Evolutionary conservation across 768 basidiomycete species (phyloP).

Genomic region (Naganishia onofrii): DNA sequence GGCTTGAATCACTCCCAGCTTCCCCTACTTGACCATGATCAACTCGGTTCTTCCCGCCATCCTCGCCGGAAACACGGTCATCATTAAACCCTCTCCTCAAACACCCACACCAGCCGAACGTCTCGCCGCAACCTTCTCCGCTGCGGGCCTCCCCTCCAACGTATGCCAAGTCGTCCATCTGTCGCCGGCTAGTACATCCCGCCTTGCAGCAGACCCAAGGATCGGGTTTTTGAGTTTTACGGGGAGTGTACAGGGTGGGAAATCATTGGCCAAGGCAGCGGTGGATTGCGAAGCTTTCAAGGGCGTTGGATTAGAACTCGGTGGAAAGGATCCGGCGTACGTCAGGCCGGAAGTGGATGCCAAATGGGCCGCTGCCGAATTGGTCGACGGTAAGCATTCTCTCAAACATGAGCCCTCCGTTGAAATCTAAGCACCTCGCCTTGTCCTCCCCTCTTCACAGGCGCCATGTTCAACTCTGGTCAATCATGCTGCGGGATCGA

Average conservation of each 20-base stretch:
- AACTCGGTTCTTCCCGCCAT: conserved; percentile 91
- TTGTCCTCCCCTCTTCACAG: conserved; percentile 52
- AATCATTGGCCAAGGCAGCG: conserved; percentile 69
- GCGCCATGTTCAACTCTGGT: conserved; percentile 93
- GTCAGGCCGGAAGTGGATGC: conserved; percentile 83
- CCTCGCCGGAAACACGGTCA: conserved; percentile 79
- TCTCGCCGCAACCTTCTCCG: conserved; percentile 65
- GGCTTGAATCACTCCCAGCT: conserved; percentile 56
- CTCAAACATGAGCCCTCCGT: too few relatives aligned
- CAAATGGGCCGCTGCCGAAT: conserved; percentile 73
- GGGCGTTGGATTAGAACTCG: conserved; percentile 85
- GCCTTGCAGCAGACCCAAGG: conserved; percentile 63
- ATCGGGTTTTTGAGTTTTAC: conserved; percentile 89
- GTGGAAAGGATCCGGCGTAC: conserved; percentile 97
- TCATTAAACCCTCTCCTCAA: conserved; percentile 95
- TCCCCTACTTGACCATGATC: conserved; percentile 82
- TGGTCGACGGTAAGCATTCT: conserved; percentile 73
- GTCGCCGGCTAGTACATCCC: conserved; percentile 59
- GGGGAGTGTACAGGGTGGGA: conserved; percentile 76
- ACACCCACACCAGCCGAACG: conserved; percentile 86
- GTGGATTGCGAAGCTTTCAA: conserved; percentile 65
- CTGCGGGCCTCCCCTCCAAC: conserved; percentile 73
- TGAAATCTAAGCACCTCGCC: too few relatives aligned
- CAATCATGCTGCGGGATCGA: conserved; percentile 96
- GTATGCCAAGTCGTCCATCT: conserved; percentile 57